Evolutionary conservation across 257 asterid genomes (phyloP).

Genomic region (Plantago elongata): DNA sequence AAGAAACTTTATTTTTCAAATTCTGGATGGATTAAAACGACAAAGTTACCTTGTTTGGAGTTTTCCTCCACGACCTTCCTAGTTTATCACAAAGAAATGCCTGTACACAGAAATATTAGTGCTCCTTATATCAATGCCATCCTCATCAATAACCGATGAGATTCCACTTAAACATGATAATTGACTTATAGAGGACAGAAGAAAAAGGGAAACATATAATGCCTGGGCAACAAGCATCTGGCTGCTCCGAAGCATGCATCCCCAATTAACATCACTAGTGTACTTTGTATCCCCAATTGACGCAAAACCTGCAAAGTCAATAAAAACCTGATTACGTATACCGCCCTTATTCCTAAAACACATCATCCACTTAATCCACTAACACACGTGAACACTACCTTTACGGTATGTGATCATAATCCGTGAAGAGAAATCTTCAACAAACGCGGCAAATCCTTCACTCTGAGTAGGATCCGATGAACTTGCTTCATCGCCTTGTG

Average conservation of each 20-base stretch:
- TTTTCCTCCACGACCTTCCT: constrained; percentile 95
- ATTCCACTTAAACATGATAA: not conserved
- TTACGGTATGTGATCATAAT: constrained; percentile 80
- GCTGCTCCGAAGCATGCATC: constrained; percentile 98
- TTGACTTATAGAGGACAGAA: too few relatives aligned
- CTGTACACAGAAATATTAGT: constrained; percentile 34
- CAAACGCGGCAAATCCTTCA: constrained; percentile 80
- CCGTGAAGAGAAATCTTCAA: constrained; percentile 91
- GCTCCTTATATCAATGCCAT: not conserved
- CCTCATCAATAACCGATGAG: constrained; percentile 13
- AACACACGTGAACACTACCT: constrained; percentile 36
- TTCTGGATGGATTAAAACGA: not conserved
- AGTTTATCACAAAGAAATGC: constrained; percentile 72
- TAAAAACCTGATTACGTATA: constrained; percentile 10
- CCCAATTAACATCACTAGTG: constrained; percentile 87
- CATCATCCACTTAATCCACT: not conserved
- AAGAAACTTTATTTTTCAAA: not conserved
- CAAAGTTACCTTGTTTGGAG: constrained; percentile 56
- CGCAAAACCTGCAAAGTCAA: constrained; percentile 52
- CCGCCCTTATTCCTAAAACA: not conserved
- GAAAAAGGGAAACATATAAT: constrained; percentile 12
- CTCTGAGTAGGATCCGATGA: constrained; percentile 70
- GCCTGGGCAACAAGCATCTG: constrained; percentile 99
- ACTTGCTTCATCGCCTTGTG: constrained; percentile 51
- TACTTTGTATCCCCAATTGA: constrained; percentile 78